Evolutionary conservation across 176 grass and related monocot genomes (phyloP), one percentile per base, ranked within the genome.

Genomic region (Leersia perrieri): DNA sequence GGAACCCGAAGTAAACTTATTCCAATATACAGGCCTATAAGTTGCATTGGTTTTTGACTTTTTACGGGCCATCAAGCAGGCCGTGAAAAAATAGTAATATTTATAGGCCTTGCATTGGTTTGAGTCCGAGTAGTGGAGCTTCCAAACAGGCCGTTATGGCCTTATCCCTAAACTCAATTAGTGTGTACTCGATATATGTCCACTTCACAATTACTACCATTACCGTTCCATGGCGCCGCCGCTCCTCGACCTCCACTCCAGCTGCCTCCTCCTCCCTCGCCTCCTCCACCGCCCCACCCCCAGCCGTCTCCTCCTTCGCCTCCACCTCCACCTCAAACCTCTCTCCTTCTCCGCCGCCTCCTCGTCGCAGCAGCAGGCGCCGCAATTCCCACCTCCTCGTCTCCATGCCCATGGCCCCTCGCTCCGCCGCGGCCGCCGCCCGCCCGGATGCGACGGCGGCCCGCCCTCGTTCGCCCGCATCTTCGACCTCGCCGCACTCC

Each of bases 401-500:
- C n/a, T n/a, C n/a, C n/a, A n/a, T n/a, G n/a, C 82, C 76, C 80
- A 89, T 60, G 90, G 95, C 1, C 95, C 95, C 64, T 91, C 92
- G 44, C 92, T 94, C 68, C 90, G 73, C 77, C 76, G 80, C 55
- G 92, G 90, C 40, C 78, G 60, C 3, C 6, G 31, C 30, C 78
- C 20, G 39, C 74, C 40, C 10, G 60, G 74, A n/a, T n/a, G n/a
- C 45, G 32, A 84, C 7, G 33, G 51, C 65, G 14, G 3, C 3
- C 11, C 35, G 65, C 32, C 33, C 40, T 58, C 60, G 25, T 94
- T 89, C 66, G 73, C 78, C 22, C 89, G 95, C 63, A 72, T 86
- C 45, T 98, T 92, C 83, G 90, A 94, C 71, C 69, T 94, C 29
- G 86, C 92, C 8, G 89, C 90, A 42, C 92, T 98, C 66, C 90